A percentile compares a stretch with the other conserved stretches of the same genome.
phyloP scores from a whole-genome alignment of 2,329 filamentous ascomycete genomes.

The Pseudogymnoascus sp. region DNA sequence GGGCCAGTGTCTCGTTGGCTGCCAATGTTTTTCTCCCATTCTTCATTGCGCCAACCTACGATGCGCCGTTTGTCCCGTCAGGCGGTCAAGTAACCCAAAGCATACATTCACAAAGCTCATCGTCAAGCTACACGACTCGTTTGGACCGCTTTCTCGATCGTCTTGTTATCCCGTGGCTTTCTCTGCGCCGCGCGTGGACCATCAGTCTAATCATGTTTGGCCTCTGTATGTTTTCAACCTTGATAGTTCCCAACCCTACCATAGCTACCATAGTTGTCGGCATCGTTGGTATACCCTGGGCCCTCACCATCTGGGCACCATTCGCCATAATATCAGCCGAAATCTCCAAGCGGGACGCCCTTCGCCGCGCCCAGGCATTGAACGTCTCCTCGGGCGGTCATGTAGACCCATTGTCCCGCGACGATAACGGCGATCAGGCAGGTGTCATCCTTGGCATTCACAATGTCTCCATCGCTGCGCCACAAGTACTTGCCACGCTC shows the following conservation, averaged over 20 bases:
- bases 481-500: slow-evolving; percentile 84
- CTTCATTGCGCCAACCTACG: slow-evolving; percentile 74
- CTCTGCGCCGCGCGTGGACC: slow-evolving; percentile 82
- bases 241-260: slow-evolving; percentile 64
- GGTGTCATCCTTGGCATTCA: slow-evolving; percentile 87
- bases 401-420: slow-evolving; percentile 18
- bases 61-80: slow-evolving; percentile 26
- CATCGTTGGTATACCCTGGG: slow-evolving; percentile 84
- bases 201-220: slow-evolving; percentile 78
- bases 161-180: slow-evolving; percentile 73
- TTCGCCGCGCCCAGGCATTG: slow-evolving; percentile 39
- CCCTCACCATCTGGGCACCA: slow-evolving; percentile 85
- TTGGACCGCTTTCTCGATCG: slow-evolving; percentile 40
- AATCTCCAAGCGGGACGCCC: slow-evolving; percentile 72
- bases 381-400: slow-evolving; percentile 30
- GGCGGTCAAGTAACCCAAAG: slow-evolving; percentile 23
- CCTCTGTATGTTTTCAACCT: slow-evolving; percentile 70
- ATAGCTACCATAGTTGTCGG: slow-evolving; percentile 71
- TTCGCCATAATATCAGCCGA: slow-evolving; percentile 93
- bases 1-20: slow-evolving; percentile 73
- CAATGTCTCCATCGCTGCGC: slow-evolving; percentile 87
- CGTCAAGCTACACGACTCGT: slow-evolving; percentile 24
- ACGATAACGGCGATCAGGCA: slow-evolving; percentile 19
- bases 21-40: slow-evolving; percentile 80
- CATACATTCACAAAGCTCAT: slow-evolving; percentile 25